phyloP scores from a whole-genome alignment of 2,329 filamentous ascomycete genomes.

The Talaromyces sp. region DNA sequence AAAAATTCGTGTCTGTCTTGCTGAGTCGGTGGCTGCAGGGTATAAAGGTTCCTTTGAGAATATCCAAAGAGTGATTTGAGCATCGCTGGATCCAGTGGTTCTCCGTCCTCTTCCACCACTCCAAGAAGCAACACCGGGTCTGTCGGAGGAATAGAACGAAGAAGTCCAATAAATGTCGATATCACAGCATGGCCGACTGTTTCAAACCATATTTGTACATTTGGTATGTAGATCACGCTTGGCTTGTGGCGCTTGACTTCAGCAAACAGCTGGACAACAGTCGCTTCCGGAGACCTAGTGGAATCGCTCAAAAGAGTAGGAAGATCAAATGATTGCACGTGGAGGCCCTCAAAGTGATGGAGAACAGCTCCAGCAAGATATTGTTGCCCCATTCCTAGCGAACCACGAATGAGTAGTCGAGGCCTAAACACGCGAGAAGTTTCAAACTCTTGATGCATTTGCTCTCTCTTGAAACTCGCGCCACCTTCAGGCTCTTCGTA shows the following conservation, averaged over 20 bases:
- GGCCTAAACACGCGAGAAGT: slow-evolving; percentile 82
- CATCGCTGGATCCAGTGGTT: slow-evolving; percentile 57
- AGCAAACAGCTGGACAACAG: slow-evolving; percentile 82
- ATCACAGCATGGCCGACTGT: slow-evolving; percentile 61
- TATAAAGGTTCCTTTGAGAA: slow-evolving; percentile 69
- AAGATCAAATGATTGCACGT: slow-evolving; percentile 92
- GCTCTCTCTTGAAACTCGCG: slow-evolving; percentile 78
- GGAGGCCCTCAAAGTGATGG: slow-evolving; percentile 86
- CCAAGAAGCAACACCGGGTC: slow-evolving; percentile 85
- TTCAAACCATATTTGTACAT: slow-evolving; percentile 80
- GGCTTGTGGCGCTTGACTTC: slow-evolving; percentile 93
- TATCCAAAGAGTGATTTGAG: slow-evolving; percentile 78
- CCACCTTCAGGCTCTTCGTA: slow-evolving; percentile 80
- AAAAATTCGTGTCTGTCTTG: slow-evolving; percentile 72
- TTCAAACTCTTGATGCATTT: slow-evolving; percentile 73
- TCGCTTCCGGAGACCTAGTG: slow-evolving; percentile 74
- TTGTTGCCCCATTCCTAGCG: slow-evolving; percentile 84
- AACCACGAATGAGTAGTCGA: slow-evolving; percentile 74
- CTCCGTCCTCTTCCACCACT: slow-evolving; percentile 66
- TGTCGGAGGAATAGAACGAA: slow-evolving; percentile 78
- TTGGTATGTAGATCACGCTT: slow-evolving; percentile 89
- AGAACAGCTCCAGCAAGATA: slow-evolving; percentile 81
- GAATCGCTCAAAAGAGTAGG: slow-evolving; percentile 79
- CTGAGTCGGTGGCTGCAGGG: slow-evolving; percentile 61
- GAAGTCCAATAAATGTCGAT: slow-evolving; percentile 74